Evolutionary conservation across 208 protist genomes (phyloP).

Genomic region (Jaenimonas drosophilae): DNA sequence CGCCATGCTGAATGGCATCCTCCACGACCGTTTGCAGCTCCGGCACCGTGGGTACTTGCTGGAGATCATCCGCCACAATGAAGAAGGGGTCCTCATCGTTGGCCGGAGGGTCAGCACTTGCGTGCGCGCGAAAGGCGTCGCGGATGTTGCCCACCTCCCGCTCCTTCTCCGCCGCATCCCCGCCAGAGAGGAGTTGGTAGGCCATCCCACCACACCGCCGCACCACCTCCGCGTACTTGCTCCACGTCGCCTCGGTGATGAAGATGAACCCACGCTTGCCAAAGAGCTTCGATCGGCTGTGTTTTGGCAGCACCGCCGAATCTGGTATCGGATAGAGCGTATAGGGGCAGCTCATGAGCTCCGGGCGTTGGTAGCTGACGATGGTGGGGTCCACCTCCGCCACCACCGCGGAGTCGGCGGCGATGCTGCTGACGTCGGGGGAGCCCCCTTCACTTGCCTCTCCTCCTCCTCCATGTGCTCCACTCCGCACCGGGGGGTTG

Average conservation of each 20-base stretch:
- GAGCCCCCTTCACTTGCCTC: not conserved
- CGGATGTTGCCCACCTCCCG: too few species aligned
- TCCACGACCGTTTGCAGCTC: too few species aligned
- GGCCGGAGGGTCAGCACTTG: too few species aligned
- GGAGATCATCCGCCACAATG: too few species aligned
- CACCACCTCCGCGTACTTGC: constrained; percentile 26
- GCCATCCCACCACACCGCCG: constrained; percentile 17
- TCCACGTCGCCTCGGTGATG: constrained; percentile 25
- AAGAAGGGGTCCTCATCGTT: too few species aligned
- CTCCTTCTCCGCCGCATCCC: constrained; percentile 13
- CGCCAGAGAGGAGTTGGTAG: constrained; percentile 15
- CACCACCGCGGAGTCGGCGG: not conserved
- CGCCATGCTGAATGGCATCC: too few species aligned
- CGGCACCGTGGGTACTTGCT: too few species aligned
- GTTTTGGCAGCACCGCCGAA: constrained; percentile 23
- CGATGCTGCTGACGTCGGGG: not conserved
- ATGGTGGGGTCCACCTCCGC: not conserved
- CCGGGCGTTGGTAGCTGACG: not conserved
- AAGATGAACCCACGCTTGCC: constrained; percentile 33
- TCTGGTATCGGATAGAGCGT: constrained; percentile 69
- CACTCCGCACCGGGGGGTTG: constrained; percentile 45
- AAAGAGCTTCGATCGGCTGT: constrained; percentile 36
- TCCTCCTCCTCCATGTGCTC: too few species aligned
- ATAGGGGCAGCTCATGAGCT: constrained; percentile 19
- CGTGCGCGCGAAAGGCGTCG: too few species aligned